Conservation (phyloP, 768 basidiomycete species). For the Suillus clintonianus region DNA sequence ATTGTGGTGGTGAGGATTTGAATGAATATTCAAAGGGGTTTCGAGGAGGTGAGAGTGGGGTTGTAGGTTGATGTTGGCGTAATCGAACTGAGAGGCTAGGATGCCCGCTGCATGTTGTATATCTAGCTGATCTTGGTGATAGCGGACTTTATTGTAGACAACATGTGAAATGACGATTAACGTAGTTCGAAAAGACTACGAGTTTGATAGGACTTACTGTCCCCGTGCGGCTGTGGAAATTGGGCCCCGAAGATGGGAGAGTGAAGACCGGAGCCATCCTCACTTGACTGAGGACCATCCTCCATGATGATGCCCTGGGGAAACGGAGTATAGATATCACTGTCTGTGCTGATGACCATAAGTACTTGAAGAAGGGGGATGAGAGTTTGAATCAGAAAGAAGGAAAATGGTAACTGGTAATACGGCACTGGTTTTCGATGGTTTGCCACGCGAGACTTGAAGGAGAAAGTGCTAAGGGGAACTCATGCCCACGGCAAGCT, state of each 20-base stretch:
- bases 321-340: constrained; percentile 61
- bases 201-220: constrained; percentile 51
- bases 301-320: constrained; percentile 53
- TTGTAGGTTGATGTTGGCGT: constrained; percentile 38
- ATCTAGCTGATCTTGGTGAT: constrained; percentile 46
- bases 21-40: constrained; percentile 43
- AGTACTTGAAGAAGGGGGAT: constrained; percentile 24
- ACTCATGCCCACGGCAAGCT: constrained; percentile 43
- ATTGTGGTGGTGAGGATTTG: constrained; percentile 32
- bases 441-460: constrained; percentile 44
- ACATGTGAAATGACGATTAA: constrained; percentile 37
- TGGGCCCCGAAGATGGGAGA: constrained; percentile 65
- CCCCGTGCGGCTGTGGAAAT: constrained; percentile 47
- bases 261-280: constrained; percentile 75
- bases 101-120: constrained; percentile 50
- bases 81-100: constrained; percentile 55
- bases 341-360: constrained; percentile 60
- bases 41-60: constrained; percentile 46
- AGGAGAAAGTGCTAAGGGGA: constrained; percentile 34
- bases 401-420: constrained; percentile 24
- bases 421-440: constrained; percentile 33
- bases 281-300: constrained; percentile 71
- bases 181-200: constrained; percentile 44
- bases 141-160: constrained; percentile 71
- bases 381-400: constrained; percentile 22